Conservation (phyloP, 2,329 filamentous ascomycete genomes). For the Ascochyta pisi region DNA sequence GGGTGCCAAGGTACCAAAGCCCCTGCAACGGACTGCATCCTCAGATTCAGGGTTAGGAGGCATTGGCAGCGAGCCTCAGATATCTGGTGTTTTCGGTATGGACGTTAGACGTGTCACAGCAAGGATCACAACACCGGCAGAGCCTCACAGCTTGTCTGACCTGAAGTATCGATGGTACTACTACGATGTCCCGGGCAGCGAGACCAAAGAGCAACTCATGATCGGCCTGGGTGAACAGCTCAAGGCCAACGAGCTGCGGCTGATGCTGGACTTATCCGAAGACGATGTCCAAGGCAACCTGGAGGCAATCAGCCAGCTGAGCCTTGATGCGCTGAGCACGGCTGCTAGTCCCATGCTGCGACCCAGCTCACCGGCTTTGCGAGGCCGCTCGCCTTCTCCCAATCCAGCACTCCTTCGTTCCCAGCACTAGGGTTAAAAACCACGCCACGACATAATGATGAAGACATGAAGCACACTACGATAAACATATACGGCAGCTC, state of each 20-base stretch:
- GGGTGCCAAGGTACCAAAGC: slow-evolving; percentile 42
- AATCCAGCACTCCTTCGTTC: slow-evolving; percentile 36
- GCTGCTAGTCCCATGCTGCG: slow-evolving; percentile 46
- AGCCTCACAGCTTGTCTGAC: slow-evolving; percentile 43
- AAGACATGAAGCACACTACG: slow-evolving; percentile 13
- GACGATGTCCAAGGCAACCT: slow-evolving; percentile 47
- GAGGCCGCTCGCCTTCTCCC: slow-evolving; percentile 44
- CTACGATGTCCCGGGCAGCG: slow-evolving; percentile 37
- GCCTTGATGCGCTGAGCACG: slow-evolving; percentile 45
- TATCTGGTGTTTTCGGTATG: slow-evolving; percentile 49
- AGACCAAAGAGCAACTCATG: slow-evolving; percentile 45
- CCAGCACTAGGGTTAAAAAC: slow-evolving; percentile 1
- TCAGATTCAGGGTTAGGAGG: slow-evolving; percentile 37
- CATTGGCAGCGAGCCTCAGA: slow-evolving; percentile 37
- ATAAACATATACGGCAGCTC: background rate
- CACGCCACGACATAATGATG: background rate
- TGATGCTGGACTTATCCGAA: slow-evolving; percentile 47
- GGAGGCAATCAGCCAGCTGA: slow-evolving; percentile 47
- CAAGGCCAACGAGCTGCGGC: slow-evolving; percentile 46
- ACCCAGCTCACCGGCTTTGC: slow-evolving; percentile 44
- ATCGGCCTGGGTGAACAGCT: slow-evolving; percentile 43
- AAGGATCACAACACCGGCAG: slow-evolving; percentile 41
- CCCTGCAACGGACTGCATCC: slow-evolving; percentile 28
- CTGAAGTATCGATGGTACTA: slow-evolving; percentile 47
- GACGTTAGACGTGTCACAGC: slow-evolving; percentile 42